Evolutionary conservation across 78 protist genomes (phyloP).

Genomic region (Capsaspora owczarzaki): DNA sequence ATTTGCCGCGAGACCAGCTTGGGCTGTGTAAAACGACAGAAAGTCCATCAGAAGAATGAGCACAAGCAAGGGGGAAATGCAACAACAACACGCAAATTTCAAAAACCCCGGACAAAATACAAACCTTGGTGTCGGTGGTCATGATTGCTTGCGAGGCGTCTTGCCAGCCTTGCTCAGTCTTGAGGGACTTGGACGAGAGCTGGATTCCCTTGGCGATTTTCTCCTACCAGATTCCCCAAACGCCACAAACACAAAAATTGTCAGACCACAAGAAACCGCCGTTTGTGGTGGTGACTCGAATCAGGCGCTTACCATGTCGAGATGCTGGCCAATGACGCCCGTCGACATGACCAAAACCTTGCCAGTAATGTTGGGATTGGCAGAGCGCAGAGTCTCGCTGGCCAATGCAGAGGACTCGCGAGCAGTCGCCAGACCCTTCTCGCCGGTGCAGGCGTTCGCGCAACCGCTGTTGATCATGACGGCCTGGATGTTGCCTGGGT

Average conservation of each 20-base stretch:
- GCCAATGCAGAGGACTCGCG: no score
- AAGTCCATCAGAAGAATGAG: no score
- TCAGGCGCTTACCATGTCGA: conserved; percentile 47
- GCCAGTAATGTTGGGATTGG: no score
- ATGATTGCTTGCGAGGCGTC: conserved; percentile 55
- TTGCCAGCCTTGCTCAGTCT: neutral
- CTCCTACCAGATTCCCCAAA: no score
- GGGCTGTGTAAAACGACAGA: neutral
- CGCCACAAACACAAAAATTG: no score
- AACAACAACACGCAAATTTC: no score
- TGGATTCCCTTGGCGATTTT: no score
- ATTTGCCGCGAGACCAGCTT: neutral
- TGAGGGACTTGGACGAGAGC: neutral
- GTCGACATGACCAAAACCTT: conserved; percentile 29
- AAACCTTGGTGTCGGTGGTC: conserved; percentile 48
- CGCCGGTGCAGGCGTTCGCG: conserved; percentile 68
- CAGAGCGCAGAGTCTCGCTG: no score
- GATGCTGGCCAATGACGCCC: conserved; percentile 60
- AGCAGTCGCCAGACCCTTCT: no score
- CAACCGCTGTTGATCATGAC: conserved; percentile 57
- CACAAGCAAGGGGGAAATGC: no score
- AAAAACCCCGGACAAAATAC: conserved; percentile 6
- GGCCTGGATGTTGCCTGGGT: conserved; percentile 16
- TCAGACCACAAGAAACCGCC: no score
- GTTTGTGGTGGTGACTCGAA: no score